These are phyloP conservation scores for Cicer bijugum DNA, from an alignment of 306 rosid genomes.

Conservation along the genomic window DNA sequence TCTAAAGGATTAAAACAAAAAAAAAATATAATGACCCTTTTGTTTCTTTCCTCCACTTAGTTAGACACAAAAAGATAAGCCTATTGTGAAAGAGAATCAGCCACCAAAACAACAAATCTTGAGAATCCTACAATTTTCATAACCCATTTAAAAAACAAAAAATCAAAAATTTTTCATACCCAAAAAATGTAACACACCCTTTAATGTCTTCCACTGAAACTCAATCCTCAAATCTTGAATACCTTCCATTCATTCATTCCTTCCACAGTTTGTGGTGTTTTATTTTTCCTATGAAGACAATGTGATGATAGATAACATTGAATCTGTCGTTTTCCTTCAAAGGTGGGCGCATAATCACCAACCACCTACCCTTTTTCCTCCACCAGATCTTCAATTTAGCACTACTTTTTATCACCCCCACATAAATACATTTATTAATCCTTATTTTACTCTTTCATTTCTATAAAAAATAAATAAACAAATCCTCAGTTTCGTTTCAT, in stretches of 20 bases:
- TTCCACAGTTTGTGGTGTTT: slow-evolving; percentile 39
- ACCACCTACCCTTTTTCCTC: slow-evolving; percentile 62
- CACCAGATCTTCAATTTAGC: slow-evolving; percentile 53
- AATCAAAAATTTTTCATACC: not conserved
- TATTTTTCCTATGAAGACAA: slow-evolving; percentile 26
- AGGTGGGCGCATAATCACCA: slow-evolving; percentile 59
- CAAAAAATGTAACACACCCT: slow-evolving; percentile 5
- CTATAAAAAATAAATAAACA: not conserved
- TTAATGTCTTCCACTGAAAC: slow-evolving; percentile 58
- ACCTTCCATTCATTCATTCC: slow-evolving; percentile 65
- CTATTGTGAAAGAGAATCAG: slow-evolving; percentile 51
- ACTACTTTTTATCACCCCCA: slow-evolving; percentile 32
- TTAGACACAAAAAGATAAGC: slow-evolving; percentile 44
- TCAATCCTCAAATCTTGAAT: slow-evolving; percentile 61
- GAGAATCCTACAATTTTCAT: slow-evolving; percentile 35
- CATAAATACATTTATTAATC: not conserved
- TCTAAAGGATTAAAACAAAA: not conserved
- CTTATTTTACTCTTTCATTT: slow-evolving; percentile 28
- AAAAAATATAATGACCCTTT: not conserved
- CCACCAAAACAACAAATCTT: slow-evolving; percentile 44
- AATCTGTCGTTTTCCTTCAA: slow-evolving; percentile 61
- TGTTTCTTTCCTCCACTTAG: not conserved
- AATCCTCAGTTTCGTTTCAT: not conserved
- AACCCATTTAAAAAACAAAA: slow-evolving; percentile 3
- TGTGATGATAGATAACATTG: slow-evolving; percentile 25